phyloP scores from a whole-genome alignment of 2,329 filamentous ascomycete genomes.

The Trichoderma sp. region DNA sequence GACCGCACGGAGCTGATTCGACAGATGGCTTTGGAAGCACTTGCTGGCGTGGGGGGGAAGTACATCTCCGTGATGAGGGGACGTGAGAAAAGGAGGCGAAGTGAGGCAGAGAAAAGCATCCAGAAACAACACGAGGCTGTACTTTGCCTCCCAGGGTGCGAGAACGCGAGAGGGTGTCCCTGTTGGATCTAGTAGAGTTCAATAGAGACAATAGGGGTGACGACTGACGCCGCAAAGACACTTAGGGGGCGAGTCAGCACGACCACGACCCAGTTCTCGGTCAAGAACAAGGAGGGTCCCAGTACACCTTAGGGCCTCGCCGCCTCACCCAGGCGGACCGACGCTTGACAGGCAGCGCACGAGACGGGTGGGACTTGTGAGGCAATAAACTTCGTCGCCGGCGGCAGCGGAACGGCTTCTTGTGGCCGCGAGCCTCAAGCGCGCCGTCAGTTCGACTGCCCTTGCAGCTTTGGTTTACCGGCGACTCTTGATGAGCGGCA shows the following conservation, averaged over 20 bases:
- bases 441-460: not conserved
- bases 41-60: not conserved
- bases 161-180: not conserved
- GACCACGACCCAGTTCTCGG: conserved; percentile 3
- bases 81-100: not conserved
- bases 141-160: not conserved
- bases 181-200: conserved; percentile 10
- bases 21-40: not conserved
- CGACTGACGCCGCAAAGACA: conserved; percentile 5
- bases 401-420: conserved; percentile 18
- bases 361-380: conserved; percentile 15
- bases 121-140: not conserved
- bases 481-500: not conserved
- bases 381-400: conserved; percentile 14
- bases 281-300: conserved; percentile 11
- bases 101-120: not conserved
- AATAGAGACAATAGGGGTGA: conserved; percentile 17
- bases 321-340: conserved; percentile 15
- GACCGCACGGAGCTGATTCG: too few species aligned
- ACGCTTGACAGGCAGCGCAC: conserved; percentile 17
- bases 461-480: not conserved
- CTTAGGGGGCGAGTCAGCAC: conserved; percentile 3
- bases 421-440: conserved; percentile 13
- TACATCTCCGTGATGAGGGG: not conserved
- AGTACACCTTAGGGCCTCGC: conserved; percentile 9